These are phyloP conservation scores for Penicillium odoratum DNA, from an alignment of 495 filamentous ascomycete species.

Conservation along the genomic window DNA sequence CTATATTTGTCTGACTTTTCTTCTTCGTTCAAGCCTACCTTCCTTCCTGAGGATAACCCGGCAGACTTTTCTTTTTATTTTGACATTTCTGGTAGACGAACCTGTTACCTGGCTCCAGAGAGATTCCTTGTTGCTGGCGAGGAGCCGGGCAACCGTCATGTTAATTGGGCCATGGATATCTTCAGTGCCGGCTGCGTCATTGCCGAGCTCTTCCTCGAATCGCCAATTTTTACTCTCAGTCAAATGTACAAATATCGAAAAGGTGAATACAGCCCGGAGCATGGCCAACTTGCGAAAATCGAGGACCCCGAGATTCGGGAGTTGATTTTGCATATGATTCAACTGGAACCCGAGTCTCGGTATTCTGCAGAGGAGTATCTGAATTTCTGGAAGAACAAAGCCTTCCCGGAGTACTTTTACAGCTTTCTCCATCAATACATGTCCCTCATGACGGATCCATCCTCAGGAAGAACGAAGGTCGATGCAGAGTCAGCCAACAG, in stretches of 20 bases:
- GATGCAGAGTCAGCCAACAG: slow-evolving; percentile 64
- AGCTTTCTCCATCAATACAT: slow-evolving; percentile 97
- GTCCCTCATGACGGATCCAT: slow-evolving; percentile 93
- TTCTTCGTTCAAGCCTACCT: slow-evolving; percentile 90
- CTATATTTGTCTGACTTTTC: slow-evolving; percentile 96
- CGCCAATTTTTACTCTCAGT: slow-evolving; percentile 87
- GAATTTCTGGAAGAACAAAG: slow-evolving; percentile 85
- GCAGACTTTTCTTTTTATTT: slow-evolving; percentile 98
- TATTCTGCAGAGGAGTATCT: slow-evolving; percentile 95
- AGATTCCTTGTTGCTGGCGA: slow-evolving; percentile 75
- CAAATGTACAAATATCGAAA: slow-evolving; percentile 93
- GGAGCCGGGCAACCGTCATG: slow-evolving; percentile 58
- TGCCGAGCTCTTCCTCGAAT: slow-evolving; percentile 94
- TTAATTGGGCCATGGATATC: slow-evolving; percentile 98
- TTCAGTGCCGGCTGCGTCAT: slow-evolving; percentile 98
- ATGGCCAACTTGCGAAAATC: slow-evolving; percentile 78
- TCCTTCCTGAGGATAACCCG: slow-evolving; percentile 94
- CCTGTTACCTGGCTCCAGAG: slow-evolving; percentile 97
- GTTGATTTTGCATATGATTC: slow-evolving; percentile 92
- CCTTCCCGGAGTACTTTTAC: slow-evolving; percentile 95
- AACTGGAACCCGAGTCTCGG: slow-evolving; percentile 83
- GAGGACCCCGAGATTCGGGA: slow-evolving; percentile 84
- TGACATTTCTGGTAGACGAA: slow-evolving; percentile 85
- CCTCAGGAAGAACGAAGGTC: slow-evolving; percentile 66
- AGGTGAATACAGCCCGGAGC: slow-evolving; percentile 86